These are phyloP conservation scores for Pseudoturritis turrita DNA, from an alignment of 345 rosid species.

Conservation along the genomic window DNA sequence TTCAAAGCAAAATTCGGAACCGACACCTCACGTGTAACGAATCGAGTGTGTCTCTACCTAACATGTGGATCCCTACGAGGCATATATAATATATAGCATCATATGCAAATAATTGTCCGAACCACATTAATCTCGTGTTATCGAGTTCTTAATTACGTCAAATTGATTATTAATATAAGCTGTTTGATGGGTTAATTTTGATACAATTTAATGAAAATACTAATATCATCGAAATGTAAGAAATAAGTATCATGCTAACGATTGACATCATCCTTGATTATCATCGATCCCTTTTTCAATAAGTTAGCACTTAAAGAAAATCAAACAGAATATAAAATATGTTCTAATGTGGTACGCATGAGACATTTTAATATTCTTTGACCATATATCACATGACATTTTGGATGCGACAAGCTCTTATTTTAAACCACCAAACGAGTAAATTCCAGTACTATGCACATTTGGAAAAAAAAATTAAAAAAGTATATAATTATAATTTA, in stretches of 20 bases:
- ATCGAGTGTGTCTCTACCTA: constrained; percentile 22
- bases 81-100: constrained; percentile 10
- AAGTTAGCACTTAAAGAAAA: neutral
- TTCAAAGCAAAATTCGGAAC: constrained; percentile 23
- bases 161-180: neutral
- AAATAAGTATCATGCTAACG: neutral
- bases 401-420: constrained; percentile 24
- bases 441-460: constrained; percentile 23
- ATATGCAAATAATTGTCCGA: constrained; percentile 13
- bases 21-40: constrained; percentile 32
- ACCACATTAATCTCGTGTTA: neutral
- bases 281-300: neutral
- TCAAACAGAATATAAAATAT: neutral
- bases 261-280: neutral
- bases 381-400: constrained; percentile 23
- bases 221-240: neutral
- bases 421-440: constrained; percentile 29
- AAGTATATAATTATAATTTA: too few species aligned
- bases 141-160: neutral
- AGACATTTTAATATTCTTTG: constrained; percentile 13
- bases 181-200: neutral
- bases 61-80: constrained; percentile 29
- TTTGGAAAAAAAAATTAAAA: neutral
- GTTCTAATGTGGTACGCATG: neutral
- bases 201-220: neutral